Evolutionary conservation across 2,329 filamentous ascomycete genomes (phyloP).

Genomic region (Fusarium solani-melongenae): DNA sequence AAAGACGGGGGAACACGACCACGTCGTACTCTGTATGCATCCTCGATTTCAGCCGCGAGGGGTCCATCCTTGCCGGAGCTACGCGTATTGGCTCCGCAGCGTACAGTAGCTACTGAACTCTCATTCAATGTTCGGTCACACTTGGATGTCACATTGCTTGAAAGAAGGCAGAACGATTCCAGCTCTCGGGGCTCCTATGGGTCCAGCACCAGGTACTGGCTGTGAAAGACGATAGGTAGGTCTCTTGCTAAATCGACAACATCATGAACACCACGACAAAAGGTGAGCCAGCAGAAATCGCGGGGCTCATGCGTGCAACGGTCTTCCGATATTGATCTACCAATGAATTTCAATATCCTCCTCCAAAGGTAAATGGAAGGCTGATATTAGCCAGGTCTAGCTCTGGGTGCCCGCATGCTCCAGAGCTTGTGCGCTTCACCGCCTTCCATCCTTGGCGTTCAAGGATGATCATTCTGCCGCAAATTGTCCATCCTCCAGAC

Average conservation of each 20-base stretch:
- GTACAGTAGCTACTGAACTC: not conserved
- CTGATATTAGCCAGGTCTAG: not conserved
- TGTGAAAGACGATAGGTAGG: not conserved
- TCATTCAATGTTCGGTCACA: not conserved
- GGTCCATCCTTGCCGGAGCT: not conserved
- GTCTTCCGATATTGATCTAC: not conserved
- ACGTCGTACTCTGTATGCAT: not conserved
- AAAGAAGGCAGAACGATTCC: not conserved
- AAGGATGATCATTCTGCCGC: constrained; percentile 21
- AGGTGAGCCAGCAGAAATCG: not conserved
- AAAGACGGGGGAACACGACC: not conserved
- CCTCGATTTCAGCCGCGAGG: not conserved
- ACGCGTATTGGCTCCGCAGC: not conserved
- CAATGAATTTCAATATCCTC: not conserved
- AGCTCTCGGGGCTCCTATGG: not conserved
- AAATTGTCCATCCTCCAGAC: constrained; percentile 14
- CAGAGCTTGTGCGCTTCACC: constrained; percentile 8
- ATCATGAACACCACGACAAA: not conserved
- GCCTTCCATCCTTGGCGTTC: constrained; percentile 13
- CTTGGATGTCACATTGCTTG: not conserved
- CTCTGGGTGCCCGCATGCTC: not conserved
- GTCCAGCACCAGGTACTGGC: not conserved
- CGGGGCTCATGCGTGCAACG: not conserved
- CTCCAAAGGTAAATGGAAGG: not conserved
- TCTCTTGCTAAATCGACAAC: not conserved